Evolutionary conservation across 495 filamentous ascomycete species (phyloP).

Genomic region (Xylaria curta): DNA sequence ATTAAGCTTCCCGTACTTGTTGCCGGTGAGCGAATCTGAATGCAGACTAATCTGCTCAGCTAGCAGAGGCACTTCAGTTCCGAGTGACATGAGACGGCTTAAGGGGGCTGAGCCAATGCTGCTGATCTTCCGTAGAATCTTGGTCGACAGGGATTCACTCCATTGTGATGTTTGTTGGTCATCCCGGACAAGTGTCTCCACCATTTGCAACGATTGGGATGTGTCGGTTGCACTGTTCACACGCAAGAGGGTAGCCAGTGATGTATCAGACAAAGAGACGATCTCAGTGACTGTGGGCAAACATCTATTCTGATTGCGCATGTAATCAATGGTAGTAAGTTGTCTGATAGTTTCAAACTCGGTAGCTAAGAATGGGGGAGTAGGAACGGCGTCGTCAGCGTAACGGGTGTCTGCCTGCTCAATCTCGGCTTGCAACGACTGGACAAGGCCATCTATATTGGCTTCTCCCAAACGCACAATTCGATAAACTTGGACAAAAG

Average conservation of each 20-base stretch:
- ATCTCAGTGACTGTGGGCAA: slow-evolving; percentile 35
- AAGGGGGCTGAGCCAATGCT: slow-evolving; percentile 61
- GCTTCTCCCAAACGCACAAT: slow-evolving; percentile 52
- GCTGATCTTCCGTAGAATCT: slow-evolving; percentile 62
- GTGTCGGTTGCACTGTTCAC: slow-evolving; percentile 45
- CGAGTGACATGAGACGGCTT: slow-evolving; percentile 66
- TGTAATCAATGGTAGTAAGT: slow-evolving; percentile 56
- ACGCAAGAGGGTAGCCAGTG: slow-evolving; percentile 53
- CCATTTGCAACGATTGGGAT: slow-evolving; percentile 45
- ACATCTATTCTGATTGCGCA: slow-evolving; percentile 20
- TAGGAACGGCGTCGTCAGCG: slow-evolving; percentile 46
- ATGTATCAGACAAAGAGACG: slow-evolving; percentile 52
- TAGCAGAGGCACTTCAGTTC: slow-evolving; percentile 68
- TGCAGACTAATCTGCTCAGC: slow-evolving; percentile 59
- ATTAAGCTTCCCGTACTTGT: slow-evolving; percentile 55
- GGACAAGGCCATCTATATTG: slow-evolving; percentile 52
- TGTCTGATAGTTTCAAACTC: slow-evolving; percentile 74
- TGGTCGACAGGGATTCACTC: slow-evolving; percentile 59
- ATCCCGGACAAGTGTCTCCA: slow-evolving; percentile 51
- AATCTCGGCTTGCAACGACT: slow-evolving; percentile 64
- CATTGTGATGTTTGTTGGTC: slow-evolving; percentile 50
- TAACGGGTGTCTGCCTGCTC: slow-evolving; percentile 56
- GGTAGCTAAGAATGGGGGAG: slow-evolving; percentile 60
- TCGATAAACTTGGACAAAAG: slow-evolving; percentile 59
- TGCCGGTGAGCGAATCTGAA: slow-evolving; percentile 52